Conservation (phyloP, 2,329 filamentous ascomycete genomes). For the Botryotinia narcissicola region DNA sequence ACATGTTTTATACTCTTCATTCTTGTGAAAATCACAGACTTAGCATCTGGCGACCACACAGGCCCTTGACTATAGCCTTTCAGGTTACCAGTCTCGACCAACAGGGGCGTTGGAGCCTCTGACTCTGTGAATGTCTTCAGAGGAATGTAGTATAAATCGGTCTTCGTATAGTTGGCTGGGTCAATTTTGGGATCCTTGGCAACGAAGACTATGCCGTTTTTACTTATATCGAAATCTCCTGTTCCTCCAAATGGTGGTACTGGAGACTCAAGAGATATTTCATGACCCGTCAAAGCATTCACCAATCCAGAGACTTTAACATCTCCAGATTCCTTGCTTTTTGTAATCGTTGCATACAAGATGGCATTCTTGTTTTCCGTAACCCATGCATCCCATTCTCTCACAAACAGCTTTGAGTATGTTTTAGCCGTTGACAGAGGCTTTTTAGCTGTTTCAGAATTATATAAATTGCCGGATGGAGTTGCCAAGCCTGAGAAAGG, state of each 20-base stretch:
- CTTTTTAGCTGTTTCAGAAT: conserved; percentile 59
- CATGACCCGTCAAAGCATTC: conserved; percentile 58
- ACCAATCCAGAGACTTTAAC: conserved; percentile 46
- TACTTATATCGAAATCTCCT: conserved; percentile 75
- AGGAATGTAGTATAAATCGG: conserved; percentile 73
- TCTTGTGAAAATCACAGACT: conserved; percentile 69
- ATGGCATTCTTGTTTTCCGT: conserved; percentile 67
- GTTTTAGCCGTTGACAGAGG: conserved; percentile 63
- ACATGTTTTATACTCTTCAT: conserved; percentile 58
- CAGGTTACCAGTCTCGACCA: conserved; percentile 56
- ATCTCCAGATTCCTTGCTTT: conserved; percentile 29
- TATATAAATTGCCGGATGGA: conserved; percentile 67
- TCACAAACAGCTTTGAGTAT: conserved; percentile 72
- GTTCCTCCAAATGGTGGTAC: conserved; percentile 76
- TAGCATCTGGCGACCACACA: conserved; percentile 71
- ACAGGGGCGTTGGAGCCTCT: conserved; percentile 50
- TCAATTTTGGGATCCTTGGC: conserved; percentile 71
- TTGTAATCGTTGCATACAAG: conserved; percentile 64
- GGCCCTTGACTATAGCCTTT: conserved; percentile 65
- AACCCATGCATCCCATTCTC: conserved; percentile 80
- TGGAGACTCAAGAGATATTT: conserved; percentile 57
- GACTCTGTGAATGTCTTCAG: conserved; percentile 58
- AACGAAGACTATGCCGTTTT: conserved; percentile 66
- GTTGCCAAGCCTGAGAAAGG: conserved; percentile 54
- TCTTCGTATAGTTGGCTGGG: conserved; percentile 74